A percentile compares a stretch with the other conserved stretches of the same genome.
Conservation (phyloP, 352 stramenopile species). For the Globisporangium heterothallicum region DNA sequence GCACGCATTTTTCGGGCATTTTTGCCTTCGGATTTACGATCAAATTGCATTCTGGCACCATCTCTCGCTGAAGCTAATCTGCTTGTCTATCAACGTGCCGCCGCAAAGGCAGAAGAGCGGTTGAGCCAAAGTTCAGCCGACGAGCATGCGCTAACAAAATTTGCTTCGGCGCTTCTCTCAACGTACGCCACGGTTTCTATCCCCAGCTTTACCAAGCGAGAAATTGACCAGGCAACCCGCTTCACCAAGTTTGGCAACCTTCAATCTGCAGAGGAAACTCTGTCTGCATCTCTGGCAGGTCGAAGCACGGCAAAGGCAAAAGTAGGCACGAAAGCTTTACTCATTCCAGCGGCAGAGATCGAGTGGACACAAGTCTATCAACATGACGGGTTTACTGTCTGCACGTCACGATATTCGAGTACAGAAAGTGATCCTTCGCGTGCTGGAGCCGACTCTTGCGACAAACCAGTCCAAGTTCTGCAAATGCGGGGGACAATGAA, state of each 20-base stretch:
- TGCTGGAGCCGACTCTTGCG: neutral
- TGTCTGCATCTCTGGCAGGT: neutral
- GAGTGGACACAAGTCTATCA: conserved; percentile 14
- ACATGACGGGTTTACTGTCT: conserved; percentile 5
- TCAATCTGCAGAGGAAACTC: neutral
- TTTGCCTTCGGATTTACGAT: conserved; percentile 12
- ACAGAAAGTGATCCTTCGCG: neutral
- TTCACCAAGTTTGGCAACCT: conserved; percentile 25
- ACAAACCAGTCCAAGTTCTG: neutral
- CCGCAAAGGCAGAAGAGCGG: neutral
- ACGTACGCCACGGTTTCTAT: conserved; percentile 26
- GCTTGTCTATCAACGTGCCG: neutral
- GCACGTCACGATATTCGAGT: conserved; percentile 6
- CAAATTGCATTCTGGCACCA: conserved; percentile 3
- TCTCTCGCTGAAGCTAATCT: neutral
- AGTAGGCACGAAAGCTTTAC: conserved; percentile 11
- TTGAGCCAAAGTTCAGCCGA: conserved; percentile 6
- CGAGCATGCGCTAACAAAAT: conserved; percentile 22
- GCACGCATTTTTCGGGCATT: conserved; percentile 10
- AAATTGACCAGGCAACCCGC: conserved; percentile 25
- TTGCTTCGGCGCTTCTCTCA: conserved; percentile 22
- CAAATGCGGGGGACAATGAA: conserved; percentile 22
- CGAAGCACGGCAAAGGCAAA: neutral
- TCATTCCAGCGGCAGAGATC: conserved; percentile 9
- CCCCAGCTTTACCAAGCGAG: conserved; percentile 25